phyloP scores from a whole-genome alignment of 2,329 filamentous ascomycete genomes.

The Ascochyta rabiei region DNA sequence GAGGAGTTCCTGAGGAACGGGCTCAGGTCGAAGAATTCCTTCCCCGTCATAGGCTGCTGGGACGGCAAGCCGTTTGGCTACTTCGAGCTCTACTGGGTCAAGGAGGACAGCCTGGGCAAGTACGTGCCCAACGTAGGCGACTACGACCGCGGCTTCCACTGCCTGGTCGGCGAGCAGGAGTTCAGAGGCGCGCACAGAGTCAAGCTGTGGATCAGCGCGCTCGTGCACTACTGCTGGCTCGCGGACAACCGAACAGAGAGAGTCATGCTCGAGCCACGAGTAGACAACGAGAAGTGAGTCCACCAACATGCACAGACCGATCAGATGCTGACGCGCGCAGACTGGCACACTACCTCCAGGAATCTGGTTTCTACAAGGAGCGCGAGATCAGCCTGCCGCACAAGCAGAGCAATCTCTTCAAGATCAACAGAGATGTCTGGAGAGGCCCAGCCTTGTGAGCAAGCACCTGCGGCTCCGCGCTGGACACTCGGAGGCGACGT shows the following conservation, averaged over 20 bases:
- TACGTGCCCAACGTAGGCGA: constrained; percentile 72
- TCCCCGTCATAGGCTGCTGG: constrained; percentile 92
- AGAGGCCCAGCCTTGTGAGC: constrained; percentile 38
- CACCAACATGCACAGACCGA: too few species aligned
- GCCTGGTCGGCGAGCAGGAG: constrained; percentile 90
- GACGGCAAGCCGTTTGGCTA: constrained; percentile 95
- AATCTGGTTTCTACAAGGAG: constrained; percentile 83
- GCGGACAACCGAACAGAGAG: constrained; percentile 81
- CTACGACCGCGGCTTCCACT: constrained; percentile 87
- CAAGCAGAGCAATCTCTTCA: constrained; percentile 88
- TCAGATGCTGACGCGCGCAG: constrained; percentile 51
- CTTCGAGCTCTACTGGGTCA: constrained; percentile 98
- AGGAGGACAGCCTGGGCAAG: constrained; percentile 80
- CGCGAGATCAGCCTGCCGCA: constrained; percentile 86
- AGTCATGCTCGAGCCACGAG: constrained; percentile 83
- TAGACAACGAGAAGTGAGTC: constrained; percentile 86
- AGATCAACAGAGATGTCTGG: constrained; percentile 80
- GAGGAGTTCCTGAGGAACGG: constrained; percentile 71
- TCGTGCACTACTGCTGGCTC: constrained; percentile 85
- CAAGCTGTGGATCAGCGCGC: constrained; percentile 77
- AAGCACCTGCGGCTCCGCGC: constrained; percentile 8
- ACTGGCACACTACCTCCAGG: constrained; percentile 72
- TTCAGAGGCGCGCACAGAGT: constrained; percentile 80
- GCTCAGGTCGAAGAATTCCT: constrained; percentile 74
- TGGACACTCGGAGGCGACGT: constrained; percentile 7